Evolutionary conservation across 2,329 filamentous ascomycete species (phyloP).

Genomic region (Fusarium pseudoanthophilum): DNA sequence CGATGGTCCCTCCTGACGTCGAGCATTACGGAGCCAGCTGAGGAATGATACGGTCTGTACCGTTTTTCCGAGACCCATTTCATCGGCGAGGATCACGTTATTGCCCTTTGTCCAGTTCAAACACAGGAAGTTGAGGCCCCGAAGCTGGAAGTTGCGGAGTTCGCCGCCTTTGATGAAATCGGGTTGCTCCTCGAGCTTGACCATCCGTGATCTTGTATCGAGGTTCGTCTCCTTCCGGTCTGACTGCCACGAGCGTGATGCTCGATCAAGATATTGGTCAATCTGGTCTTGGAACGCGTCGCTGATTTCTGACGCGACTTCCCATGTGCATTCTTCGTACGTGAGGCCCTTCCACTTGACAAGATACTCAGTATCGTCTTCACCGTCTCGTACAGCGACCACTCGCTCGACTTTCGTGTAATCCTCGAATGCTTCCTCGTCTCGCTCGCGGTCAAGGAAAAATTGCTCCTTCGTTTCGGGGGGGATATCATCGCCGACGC

Average conservation of each 20-base stretch:
- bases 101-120: slow-evolving; percentile 95
- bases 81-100: slow-evolving; percentile 97
- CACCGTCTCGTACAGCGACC: slow-evolving; percentile 83
- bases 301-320: slow-evolving; percentile 78
- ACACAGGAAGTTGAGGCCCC: slow-evolving; percentile 92
- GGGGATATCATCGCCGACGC: slow-evolving; percentile 78
- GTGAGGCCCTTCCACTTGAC: slow-evolving; percentile 97
- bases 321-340: slow-evolving; percentile 97
- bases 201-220: slow-evolving; percentile 78
- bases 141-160: slow-evolving; percentile 91
- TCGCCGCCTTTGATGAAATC: slow-evolving; percentile 86
- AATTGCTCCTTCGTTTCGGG: slow-evolving; percentile 93
- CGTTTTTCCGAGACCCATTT: slow-evolving; percentile 98
- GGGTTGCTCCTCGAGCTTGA: slow-evolving; percentile 81
- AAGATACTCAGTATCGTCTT: slow-evolving; percentile 86
- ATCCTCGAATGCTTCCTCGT: slow-evolving; percentile 87
- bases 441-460: slow-evolving; percentile 92
- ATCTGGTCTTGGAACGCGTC: slow-evolving; percentile 87
- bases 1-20: slow-evolving; percentile 91
- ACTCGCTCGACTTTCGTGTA: slow-evolving; percentile 94
- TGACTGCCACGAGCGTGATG: slow-evolving; percentile 82
- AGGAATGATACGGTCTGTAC: slow-evolving; percentile 97
- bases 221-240: slow-evolving; percentile 80
- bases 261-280: slow-evolving; percentile 88
- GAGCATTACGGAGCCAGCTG: slow-evolving; percentile 93